phyloP scores from a whole-genome alignment of 1,284 basidiomycete species.

The Fomitopsis betulina region DNA sequence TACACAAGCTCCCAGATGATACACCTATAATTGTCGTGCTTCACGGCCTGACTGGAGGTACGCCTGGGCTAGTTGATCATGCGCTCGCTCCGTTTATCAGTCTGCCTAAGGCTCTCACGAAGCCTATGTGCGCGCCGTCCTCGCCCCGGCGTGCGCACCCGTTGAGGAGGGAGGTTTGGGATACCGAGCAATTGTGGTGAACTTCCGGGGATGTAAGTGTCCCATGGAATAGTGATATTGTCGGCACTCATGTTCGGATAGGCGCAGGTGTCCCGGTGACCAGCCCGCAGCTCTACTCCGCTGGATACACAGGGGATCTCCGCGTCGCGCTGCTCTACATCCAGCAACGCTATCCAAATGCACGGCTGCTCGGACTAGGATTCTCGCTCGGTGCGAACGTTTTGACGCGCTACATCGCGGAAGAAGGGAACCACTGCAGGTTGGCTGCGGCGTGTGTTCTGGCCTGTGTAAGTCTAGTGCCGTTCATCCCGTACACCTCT shows the following conservation, averaged over 20 bases:
- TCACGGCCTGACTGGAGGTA: constrained; percentile 87
- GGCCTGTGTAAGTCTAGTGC: constrained; percentile 61
- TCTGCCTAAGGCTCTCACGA: constrained; percentile 71
- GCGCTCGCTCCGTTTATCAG: neutral
- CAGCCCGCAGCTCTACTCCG: constrained; percentile 82
- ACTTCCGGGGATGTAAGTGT: constrained; percentile 85
- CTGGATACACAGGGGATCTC: constrained; percentile 81
- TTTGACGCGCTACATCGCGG: constrained; percentile 84
- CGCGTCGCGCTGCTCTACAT: constrained; percentile 81
- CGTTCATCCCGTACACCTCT: neutral
- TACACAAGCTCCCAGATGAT: constrained; percentile 49
- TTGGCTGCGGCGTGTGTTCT: constrained; percentile 77
- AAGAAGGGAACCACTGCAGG: constrained; percentile 74
- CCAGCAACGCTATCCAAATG: constrained; percentile 68
- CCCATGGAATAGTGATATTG: neutral
- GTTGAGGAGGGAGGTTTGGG: constrained; percentile 76
- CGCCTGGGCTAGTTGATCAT: constrained; percentile 7
- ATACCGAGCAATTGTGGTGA: constrained; percentile 83
- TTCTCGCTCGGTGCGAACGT: constrained; percentile 96
- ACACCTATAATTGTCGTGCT: constrained; percentile 81
- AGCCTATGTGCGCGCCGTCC: constrained; percentile 80
- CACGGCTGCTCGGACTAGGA: constrained; percentile 82
- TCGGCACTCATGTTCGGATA: constrained; percentile 22
- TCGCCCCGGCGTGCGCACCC: constrained; percentile 67
- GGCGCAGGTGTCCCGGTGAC: constrained; percentile 86